Evolutionary conservation across 2,329 filamentous ascomycete genomes (phyloP).

Genomic region (Erysiphe pulchra): DNA sequence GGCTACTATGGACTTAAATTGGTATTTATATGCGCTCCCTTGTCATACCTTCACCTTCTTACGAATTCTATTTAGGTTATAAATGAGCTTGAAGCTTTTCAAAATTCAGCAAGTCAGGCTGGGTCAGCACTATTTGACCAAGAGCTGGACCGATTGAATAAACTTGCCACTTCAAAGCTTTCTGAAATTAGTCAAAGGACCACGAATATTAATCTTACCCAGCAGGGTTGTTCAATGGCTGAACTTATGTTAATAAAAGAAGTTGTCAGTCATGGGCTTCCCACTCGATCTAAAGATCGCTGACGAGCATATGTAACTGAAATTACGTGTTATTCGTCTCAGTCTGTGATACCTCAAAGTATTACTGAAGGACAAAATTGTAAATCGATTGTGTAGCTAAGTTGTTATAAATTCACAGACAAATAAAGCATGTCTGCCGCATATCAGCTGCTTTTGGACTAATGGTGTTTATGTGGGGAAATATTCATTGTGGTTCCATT

Average conservation of each 20-base stretch:
- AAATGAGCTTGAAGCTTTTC: background rate
- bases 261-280: conserved; percentile 11
- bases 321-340: no score
- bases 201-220: conserved; percentile 32
- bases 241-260: conserved; percentile 49
- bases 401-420: no score
- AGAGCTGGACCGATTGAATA: conserved; percentile 41
- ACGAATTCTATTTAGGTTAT: background rate
- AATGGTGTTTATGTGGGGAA: background rate
- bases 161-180: conserved; percentile 47
- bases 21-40: conserved; percentile 19
- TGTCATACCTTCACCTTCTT: background rate
- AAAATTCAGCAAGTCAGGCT: background rate
- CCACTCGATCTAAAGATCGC: conserved; percentile 7
- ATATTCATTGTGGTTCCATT: background rate
- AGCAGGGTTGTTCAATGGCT: conserved; percentile 45
- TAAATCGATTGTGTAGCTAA: no score
- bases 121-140: conserved; percentile 3
- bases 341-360: no score
- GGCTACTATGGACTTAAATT: conserved; percentile 81
- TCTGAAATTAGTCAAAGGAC: conserved; percentile 47
- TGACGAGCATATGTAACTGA: conserved; percentile 3
- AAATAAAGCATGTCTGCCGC: no score
- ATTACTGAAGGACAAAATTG: no score
- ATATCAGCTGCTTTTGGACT: no score